These are phyloP conservation scores for Wallacemonas rigidus DNA, from an alignment of 208 protist species.

Conservation along the genomic window DNA sequence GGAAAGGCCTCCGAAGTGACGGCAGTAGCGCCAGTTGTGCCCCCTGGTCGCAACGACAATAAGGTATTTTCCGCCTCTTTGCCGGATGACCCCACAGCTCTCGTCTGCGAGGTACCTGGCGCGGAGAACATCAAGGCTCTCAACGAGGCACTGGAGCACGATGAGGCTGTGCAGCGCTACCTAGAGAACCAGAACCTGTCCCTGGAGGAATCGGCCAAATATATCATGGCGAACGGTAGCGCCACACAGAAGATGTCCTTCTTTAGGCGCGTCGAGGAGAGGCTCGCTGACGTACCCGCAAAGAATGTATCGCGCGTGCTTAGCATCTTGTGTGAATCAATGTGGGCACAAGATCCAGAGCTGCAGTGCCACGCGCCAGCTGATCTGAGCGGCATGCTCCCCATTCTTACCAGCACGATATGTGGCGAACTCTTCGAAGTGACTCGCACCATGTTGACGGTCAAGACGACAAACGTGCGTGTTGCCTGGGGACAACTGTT, in stretches of 20 bases:
- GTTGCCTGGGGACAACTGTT: constrained; percentile 81
- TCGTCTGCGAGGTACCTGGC: constrained; percentile 83
- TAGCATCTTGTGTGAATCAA: constrained; percentile 75
- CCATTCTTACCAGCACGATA: constrained; percentile 54
- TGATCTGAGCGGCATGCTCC: constrained; percentile 56
- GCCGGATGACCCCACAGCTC: constrained; percentile 81
- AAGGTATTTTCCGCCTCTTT: constrained; percentile 26
- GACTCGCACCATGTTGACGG: constrained; percentile 87
- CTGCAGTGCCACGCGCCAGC: constrained; percentile 83
- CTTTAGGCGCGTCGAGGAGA: constrained; percentile 71
- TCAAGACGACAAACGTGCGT: constrained; percentile 76
- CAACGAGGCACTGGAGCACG: constrained; percentile 78
- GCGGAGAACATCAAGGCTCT: constrained; percentile 89
- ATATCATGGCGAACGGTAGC: constrained; percentile 91
- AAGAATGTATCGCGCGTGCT: constrained; percentile 73
- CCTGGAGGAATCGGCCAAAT: constrained; percentile 74
- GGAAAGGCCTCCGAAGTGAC: background rate
- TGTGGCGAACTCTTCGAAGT: constrained; percentile 73
- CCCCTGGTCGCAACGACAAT: constrained; percentile 14
- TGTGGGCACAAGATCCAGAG: constrained; percentile 90
- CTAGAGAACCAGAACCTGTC: constrained; percentile 86
- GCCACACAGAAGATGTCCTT: constrained; percentile 84
- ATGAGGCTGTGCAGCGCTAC: constrained; percentile 90
- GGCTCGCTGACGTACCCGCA: constrained; percentile 50
- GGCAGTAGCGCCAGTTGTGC: constrained; percentile 7